Conservation (phyloP, 129 eudicot species). For the Artemisia tridentata region DNA sequence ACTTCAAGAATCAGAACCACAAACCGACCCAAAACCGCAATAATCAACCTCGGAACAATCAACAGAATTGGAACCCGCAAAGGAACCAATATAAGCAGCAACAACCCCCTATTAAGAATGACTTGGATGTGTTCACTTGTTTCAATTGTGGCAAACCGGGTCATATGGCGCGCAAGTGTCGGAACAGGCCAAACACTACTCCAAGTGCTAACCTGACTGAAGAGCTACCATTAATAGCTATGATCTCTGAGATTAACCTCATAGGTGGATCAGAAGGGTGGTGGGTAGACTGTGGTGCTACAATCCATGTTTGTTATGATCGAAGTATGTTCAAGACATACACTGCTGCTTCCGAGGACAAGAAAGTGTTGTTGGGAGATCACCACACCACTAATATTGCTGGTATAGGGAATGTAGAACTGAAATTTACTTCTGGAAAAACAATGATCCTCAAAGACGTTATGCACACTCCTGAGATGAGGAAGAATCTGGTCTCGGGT, state of each 20-base stretch:
- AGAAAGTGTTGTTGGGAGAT: constrained; percentile 3
- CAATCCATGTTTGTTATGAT: neutral
- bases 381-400: neutral
- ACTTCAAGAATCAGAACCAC: neutral
- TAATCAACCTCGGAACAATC: neutral
- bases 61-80: neutral
- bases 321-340: constrained; percentile 4
- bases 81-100: neutral
- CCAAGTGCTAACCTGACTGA: neutral
- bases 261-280: neutral
- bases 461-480: neutral
- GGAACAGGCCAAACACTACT: neutral
- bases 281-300: neutral
- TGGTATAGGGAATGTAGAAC: neutral
- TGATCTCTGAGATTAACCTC: neutral
- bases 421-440: neutral
- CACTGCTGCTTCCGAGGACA: neutral
- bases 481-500: neutral
- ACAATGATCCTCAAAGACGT: neutral
- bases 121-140: neutral
- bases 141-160: neutral
- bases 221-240: too few species aligned
- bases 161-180: constrained; percentile 6
- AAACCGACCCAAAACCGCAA: neutral
- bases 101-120: neutral